These are phyloP conservation scores for Taxillus chinensis DNA, from an alignment of 164 flowering plant species.

Conservation along the genomic window DNA sequence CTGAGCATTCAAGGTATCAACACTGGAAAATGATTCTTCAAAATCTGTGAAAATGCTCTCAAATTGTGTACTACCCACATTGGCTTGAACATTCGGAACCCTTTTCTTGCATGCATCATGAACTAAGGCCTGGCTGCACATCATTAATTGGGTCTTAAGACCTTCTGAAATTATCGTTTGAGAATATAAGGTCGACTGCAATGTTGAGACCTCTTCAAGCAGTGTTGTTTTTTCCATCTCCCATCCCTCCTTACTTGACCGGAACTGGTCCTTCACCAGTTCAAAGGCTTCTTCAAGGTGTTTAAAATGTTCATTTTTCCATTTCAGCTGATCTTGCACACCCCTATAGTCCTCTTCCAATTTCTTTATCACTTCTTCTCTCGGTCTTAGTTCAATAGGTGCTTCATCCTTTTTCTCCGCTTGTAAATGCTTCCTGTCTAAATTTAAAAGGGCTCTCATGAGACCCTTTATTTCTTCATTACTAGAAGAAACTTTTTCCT, in stretches of 20 bases:
- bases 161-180: conserved; percentile 31
- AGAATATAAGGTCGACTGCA: conserved; percentile 40
- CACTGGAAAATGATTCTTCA: conserved; percentile 32
- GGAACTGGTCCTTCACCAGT: conserved; percentile 32
- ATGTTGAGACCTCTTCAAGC: conserved; percentile 29
- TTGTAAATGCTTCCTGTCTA: conserved; percentile 37
- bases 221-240: conserved; percentile 33
- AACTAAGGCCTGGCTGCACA: conserved; percentile 55
- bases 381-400: conserved; percentile 27
- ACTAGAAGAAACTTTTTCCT: conserved; percentile 17
- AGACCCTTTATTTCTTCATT: conserved; percentile 32
- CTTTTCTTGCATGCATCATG: conserved; percentile 57
- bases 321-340: conserved; percentile 40
- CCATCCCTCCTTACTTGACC: conserved; percentile 37
- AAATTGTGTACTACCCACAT: conserved; percentile 27
- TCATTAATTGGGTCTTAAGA: conserved; percentile 30
- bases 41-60: conserved; percentile 31
- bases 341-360: conserved; percentile 35
- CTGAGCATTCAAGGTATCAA: conserved; percentile 23
- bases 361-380: conserved; percentile 25
- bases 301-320: conserved; percentile 61
- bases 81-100: conserved; percentile 35
- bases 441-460: conserved; percentile 22
- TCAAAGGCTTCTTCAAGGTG: conserved; percentile 60
- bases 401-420: conserved; percentile 23